A percentile compares a stretch with the other conserved stretches of the same genome.
phyloP scores from a whole-genome alignment of 345 rosid species.

The Raphanus raphanistrum region DNA sequence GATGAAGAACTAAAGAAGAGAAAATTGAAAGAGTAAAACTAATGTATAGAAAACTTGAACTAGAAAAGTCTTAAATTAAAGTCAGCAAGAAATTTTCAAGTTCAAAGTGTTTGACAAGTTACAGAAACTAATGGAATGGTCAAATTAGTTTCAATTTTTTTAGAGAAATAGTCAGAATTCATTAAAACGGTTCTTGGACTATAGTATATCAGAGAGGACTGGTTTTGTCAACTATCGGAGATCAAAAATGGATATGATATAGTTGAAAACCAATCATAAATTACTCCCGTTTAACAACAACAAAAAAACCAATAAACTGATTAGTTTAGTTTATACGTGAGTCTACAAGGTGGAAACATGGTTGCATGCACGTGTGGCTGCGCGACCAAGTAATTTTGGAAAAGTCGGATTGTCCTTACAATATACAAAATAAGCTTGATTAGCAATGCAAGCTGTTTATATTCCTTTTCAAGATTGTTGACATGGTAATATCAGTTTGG shows the following conservation, averaged over 20 bases:
- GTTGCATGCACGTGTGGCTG: slow-evolving; percentile 44
- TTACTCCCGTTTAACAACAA: background rate
- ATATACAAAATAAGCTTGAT: background rate
- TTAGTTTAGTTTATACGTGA: background rate
- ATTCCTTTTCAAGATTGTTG: background rate
- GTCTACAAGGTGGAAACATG: slow-evolving; percentile 26
- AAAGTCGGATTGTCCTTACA: background rate
- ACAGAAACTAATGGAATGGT: slow-evolving; percentile 12
- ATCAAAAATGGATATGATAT: background rate
- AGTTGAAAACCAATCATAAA: background rate
- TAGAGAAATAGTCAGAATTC: slow-evolving; percentile 19
- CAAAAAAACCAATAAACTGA: background rate
- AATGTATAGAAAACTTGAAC: background rate
- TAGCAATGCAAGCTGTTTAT: background rate
- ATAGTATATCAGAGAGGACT: background rate
- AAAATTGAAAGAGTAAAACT: background rate
- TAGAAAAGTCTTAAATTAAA: background rate
- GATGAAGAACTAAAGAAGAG: background rate
- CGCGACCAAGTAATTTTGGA: slow-evolving; percentile 25
- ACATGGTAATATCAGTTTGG: background rate
- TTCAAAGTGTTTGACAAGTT: slow-evolving; percentile 30
- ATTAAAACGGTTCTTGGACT: slow-evolving; percentile 17
- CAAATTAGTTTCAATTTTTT: background rate
- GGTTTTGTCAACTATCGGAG: background rate
- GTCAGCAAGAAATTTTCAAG: slow-evolving; percentile 13